These are phyloP conservation scores for Abelmoschus esculentus DNA, from an alignment of 345 rosid species.

Conservation along the genomic window DNA sequence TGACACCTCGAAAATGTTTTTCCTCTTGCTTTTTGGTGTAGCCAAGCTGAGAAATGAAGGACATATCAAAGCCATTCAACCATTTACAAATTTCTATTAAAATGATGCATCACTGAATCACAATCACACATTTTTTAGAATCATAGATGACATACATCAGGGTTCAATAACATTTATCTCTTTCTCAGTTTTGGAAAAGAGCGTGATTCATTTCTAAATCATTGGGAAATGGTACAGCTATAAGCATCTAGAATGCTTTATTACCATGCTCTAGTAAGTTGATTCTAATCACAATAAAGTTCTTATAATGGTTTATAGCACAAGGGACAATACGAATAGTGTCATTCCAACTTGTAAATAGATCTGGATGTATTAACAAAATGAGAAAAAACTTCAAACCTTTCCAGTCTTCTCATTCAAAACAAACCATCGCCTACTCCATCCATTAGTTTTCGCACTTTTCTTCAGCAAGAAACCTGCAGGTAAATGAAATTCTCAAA, in stretches of 20 bases:
- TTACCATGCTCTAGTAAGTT: background rate
- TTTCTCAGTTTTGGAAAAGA: background rate
- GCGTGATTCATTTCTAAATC: too few species aligned
- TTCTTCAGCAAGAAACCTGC: slow-evolving; percentile 80
- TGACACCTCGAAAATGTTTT: slow-evolving; percentile 77
- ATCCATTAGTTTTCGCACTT: slow-evolving; percentile 83
- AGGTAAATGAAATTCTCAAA: slow-evolving; percentile 7
- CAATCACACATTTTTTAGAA: background rate
- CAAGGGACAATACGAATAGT: background rate
- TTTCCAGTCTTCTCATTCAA: slow-evolving; percentile 87
- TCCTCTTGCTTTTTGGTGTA: slow-evolving; percentile 96
- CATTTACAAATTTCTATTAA: background rate
- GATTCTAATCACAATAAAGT: background rate
- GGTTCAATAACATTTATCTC: background rate
- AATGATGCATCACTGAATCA: background rate
- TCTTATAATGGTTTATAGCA: background rate
- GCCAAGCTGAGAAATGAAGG: slow-evolving; percentile 51
- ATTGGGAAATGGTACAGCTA: background rate
- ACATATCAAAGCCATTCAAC: background rate
- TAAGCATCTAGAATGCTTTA: background rate
- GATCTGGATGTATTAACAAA: background rate
- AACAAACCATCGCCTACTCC: slow-evolving; percentile 96
- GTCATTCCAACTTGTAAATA: background rate
- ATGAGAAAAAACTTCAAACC: slow-evolving; percentile 29
- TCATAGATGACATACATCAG: background rate